phyloP scores from a whole-genome alignment of 1,284 basidiomycete genomes.

The Apiotrichum laibachii region DNA sequence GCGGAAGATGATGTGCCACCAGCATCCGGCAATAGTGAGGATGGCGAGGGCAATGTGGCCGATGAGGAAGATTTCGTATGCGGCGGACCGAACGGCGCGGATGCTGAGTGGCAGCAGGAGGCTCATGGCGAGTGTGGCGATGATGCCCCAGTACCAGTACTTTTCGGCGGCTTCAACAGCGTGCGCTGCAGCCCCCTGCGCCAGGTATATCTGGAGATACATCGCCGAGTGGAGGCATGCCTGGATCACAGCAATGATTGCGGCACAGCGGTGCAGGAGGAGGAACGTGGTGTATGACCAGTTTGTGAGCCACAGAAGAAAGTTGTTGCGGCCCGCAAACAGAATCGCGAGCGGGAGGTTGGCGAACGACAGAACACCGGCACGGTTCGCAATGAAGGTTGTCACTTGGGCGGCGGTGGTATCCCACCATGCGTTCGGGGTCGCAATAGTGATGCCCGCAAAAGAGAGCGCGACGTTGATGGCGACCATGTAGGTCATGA shows the following conservation, averaged over 20 bases:
- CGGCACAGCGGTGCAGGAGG: slow-evolving; percentile 35
- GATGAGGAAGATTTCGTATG: slow-evolving; percentile 37
- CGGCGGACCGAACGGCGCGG: slow-evolving; percentile 20
- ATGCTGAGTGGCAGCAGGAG: slow-evolving; percentile 26
- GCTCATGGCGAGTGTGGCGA: slow-evolving; percentile 23
- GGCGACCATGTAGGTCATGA: not conserved
- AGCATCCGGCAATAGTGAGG: slow-evolving; percentile 14
- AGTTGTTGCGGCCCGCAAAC: slow-evolving; percentile 33
- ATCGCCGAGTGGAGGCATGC: slow-evolving; percentile 28
- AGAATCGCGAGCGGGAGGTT: slow-evolving; percentile 31
- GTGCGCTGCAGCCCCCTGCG: not conserved
- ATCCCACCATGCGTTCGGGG: not conserved
- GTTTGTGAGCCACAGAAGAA: slow-evolving; percentile 36
- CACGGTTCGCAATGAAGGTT: slow-evolving; percentile 27
- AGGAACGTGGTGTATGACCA: slow-evolving; percentile 27
- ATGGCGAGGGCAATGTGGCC: slow-evolving; percentile 35
- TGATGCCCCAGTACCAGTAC: slow-evolving; percentile 13
- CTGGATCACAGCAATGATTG: slow-evolving; percentile 24
- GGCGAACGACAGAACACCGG: slow-evolving; percentile 35
- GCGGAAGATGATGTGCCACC: slow-evolving; percentile 1
- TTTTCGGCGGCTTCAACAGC: not conserved
- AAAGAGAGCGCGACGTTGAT: not conserved
- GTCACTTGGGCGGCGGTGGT: not conserved
- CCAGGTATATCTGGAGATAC: slow-evolving; percentile 4
- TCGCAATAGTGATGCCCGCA: not conserved